Base-by-base conservation (phyloP, 1,284 basidiomycete genomes). In the Trichosporon sp. region DNA sequence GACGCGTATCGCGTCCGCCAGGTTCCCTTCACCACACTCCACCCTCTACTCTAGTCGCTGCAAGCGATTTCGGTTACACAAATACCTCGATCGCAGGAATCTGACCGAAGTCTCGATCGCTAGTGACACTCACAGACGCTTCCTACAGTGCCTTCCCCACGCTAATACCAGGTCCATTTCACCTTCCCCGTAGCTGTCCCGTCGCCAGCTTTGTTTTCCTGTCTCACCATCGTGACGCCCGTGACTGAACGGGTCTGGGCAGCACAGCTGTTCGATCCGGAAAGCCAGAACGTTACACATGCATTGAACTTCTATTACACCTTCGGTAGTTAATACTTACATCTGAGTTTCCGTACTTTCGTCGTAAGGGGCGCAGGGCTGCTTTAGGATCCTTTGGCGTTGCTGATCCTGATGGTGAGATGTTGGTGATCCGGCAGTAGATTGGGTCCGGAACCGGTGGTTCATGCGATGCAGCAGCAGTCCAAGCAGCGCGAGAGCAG, bases 391-490 rank as follows among this genome's bases (percentile, higher is more conserved):
- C 43, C 43, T 46, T 46, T 46, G 16, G 43, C 43, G 43, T n/a
- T n/a, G 43, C n/a, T n/a, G 14, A 16, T n/a, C 16, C 16, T 46
- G 16, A 46, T 46, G 16, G 16, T n/a, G 16, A 46, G 43, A 16
- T n/a, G 14, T 6, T 46, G 16, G 16, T n/a, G 43, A 46, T n/a
- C 16, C 43, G 43, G 43, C 43, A n/a, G 43, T 46, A 46, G 43
- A 46, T 46, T 46, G 43, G 43, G n/a, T 54, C 51, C 51, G 51
- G 21, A 8, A 19, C n/a, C 1, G 19, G 26, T 5, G 10, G 7
- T n/a, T 54, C 51, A 54, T 54, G 51, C 51, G 51, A 54, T 54
- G 51, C 51, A 54, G 19, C 51, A 54, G 19, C 51, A 54, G 16
- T 26, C 21, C 6, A 54, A 19, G 19, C 51, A 54, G 51, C 19